These are phyloP conservation scores for Rhododendron griersonianum DNA, from an alignment of 148 eudicot genomes.

Conservation along the genomic window DNA sequence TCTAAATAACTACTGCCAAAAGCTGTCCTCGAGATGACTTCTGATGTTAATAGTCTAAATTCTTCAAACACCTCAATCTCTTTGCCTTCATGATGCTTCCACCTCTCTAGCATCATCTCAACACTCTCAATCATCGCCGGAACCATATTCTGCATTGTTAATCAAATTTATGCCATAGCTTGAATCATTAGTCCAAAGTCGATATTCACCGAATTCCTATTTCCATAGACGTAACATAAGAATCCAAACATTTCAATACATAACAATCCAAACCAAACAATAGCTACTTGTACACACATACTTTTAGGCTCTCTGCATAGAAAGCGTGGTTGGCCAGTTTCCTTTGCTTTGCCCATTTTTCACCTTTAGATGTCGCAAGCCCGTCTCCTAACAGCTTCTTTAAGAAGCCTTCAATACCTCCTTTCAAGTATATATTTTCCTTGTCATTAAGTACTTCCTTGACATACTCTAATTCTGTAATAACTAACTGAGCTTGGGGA, in stretches of 20 bases:
- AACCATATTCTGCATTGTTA: conserved; percentile 15
- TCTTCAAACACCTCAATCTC: conserved; percentile 18
- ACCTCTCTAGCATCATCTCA: conserved; percentile 21
- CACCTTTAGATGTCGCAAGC: background rate
- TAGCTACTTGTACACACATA: background rate
- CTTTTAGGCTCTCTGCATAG: conserved; percentile 21
- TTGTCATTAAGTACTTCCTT: conserved; percentile 3
- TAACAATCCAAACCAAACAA: background rate
- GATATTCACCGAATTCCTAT: background rate
- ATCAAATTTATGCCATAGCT: background rate
- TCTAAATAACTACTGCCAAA: conserved; percentile 21
- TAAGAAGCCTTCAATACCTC: background rate
- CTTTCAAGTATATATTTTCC: background rate
- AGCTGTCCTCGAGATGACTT: conserved; percentile 22
- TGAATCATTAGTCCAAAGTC: background rate
- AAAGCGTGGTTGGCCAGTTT: conserved; percentile 30
- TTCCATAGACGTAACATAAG: background rate
- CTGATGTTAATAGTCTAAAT: conserved; percentile 16
- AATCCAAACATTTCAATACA: background rate
- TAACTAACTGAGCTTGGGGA: background rate
- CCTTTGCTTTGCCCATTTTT: conserved; percentile 23
- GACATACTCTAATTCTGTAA: background rate
- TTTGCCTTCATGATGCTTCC: conserved; percentile 14
- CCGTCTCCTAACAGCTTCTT: conserved; percentile 4
- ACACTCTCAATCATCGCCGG: conserved; percentile 21